Evolutionary conservation across 345 rosid genomes (phyloP), one percentile per base, ranked within the genome.

Genomic region (Fremontodendron californicum): DNA sequence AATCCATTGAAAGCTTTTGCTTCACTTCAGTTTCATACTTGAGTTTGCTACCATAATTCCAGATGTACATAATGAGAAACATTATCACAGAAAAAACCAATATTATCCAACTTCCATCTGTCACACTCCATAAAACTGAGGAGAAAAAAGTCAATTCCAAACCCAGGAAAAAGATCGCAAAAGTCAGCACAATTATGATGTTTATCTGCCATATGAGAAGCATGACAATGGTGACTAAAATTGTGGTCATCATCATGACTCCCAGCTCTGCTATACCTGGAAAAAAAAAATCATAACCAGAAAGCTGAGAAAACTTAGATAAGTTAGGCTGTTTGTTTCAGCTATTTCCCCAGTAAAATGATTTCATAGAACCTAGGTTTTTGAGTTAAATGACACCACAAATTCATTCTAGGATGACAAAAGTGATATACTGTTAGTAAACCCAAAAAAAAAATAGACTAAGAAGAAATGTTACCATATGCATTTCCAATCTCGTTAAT

Each of bases 151-250:
- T 82, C 82, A 96, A 79, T 71, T 96, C 99, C 72, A 96, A 75
- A 71, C 98, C 98, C 5, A 93, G 87, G 91, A 96, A 91, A 69
- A 94, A 70, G 77, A 87, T 74, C 71, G 73, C 79, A 81, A 93
- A 96, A 79, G 88, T 89, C 74, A 90, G 80, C 72, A 90, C 98
- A 31, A 93, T 69, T 63, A 90, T 64, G 81, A 96, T 96, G 84
- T 96, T 93, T 80, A 92, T 96, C 89, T 91, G 96, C 99, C 99
- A 96, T 83, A 96, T 91, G 75, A 96, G 98, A 84, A 96, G 98
- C 99, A 96, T 96, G 77, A 96, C 97, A 66, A 96, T 78, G 39
- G 98, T 96, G 77, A 94, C 97, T 71, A 96, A 87, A 64, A 91
- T 66, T 75, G 98, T 93, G 57, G 98, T 96, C 92, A 92, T 96